Base-by-base conservation (phyloP, 495 filamentous ascomycete species). In the Lepraria neglecta region DNA sequence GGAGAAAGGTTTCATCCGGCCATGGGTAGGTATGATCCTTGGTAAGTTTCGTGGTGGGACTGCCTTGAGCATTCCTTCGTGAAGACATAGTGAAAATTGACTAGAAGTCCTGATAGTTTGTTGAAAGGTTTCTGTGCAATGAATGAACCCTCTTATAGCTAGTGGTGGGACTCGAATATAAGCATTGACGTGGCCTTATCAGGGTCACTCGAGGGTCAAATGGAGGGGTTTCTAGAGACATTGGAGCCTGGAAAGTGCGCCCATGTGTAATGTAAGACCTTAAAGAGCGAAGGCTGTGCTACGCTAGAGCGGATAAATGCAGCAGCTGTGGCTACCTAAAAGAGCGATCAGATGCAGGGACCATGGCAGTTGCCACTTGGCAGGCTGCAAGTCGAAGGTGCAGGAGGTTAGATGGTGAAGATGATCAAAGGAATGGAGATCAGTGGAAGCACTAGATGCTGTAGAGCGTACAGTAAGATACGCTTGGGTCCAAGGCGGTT, bases 251-350 rank as follows among this genome's bases (percentile, higher is more conserved):
- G 51, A 19, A 33, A 54, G 30, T 35, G n/a, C 12, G 33, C 40
- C 38, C 6, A 45, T 15, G 15, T 43, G 35, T 58, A 11, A n/a
- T 21, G 21, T 35, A 12, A 54, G 10, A 38, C 7, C 30, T 19
- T n/a, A 46, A 35, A 54, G 4, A 35, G 10, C 31, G 51, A 38
- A 54, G 51, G 51, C 51, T 38, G 51, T 54, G 51, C 51, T 33
- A 35, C 31, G 51, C 51, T 54, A 54, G 21, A 54, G 31, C 19
- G 51, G 15, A 6, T 54, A 19, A 30, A 38, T 0, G 4, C 35
- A 38, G 4, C 35, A 6, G 35, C 35, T 10, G 35, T 21, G 51
- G 44, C n/a, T 53, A 33, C 30, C 4, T n/a, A 54, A 15, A 35
- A 9, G 2, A 35, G 17, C 2, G 51, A 35, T 30, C 17, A 19